A percentile compares a stretch with the other conserved stretches of the same genome.
phyloP scores from a whole-genome alignment of 306 rosid genomes.

The Astragalus glycyphyllos region DNA sequence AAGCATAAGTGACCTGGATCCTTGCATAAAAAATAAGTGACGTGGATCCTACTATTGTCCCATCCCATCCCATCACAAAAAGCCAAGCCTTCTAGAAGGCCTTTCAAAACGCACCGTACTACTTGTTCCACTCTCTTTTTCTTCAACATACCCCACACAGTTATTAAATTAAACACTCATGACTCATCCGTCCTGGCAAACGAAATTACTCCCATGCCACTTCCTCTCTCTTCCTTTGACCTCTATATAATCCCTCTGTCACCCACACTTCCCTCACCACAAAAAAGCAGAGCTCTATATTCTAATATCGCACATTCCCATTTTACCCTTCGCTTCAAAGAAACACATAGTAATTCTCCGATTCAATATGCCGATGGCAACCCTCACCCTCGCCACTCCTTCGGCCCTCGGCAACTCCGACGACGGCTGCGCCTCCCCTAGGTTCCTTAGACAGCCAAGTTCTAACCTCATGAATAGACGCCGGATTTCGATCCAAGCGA shows the following conservation, averaged over 20 bases:
- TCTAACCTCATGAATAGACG: background rate
- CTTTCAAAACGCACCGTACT: background rate
- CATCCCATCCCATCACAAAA: background rate
- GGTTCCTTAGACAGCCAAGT: background rate
- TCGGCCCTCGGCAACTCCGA: background rate
- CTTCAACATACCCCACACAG: conserved; percentile 21
- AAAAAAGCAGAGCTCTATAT: background rate
- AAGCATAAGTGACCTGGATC: no score
- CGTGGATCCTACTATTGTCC: background rate
- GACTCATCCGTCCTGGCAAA: no score
- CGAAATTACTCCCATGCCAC: conserved; percentile 19
- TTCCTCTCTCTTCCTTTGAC: conserved; percentile 33
- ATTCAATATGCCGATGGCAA: conserved; percentile 17
- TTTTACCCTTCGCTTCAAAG: conserved; percentile 19
- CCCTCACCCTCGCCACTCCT: conserved; percentile 9
- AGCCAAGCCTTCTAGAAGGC: conserved; percentile 43
- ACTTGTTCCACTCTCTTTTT: conserved; percentile 13
- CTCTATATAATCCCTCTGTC: conserved; percentile 33
- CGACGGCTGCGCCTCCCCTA: background rate
- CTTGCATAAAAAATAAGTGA: background rate
- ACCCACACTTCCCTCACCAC: background rate
- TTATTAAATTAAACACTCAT: no score
- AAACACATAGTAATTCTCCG: background rate
- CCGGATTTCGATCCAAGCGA: conserved; percentile 18
- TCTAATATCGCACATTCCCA: background rate